Evolutionary conservation across 371 early-diverging fungal species (phyloP), one percentile per base, ranked within the genome.

Genomic region (Mortierella sp.): DNA sequence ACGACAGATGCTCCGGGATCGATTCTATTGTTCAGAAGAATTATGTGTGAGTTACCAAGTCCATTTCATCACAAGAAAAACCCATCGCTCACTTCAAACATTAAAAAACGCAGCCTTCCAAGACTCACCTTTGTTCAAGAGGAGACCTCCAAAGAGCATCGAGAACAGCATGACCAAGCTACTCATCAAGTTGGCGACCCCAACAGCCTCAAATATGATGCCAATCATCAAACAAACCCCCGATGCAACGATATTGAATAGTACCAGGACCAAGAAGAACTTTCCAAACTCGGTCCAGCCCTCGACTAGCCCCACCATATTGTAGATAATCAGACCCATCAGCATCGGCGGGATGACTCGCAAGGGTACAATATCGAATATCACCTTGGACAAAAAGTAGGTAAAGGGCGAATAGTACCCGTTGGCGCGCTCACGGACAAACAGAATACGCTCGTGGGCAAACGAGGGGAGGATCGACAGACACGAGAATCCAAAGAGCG

Each of bases 61-160:
- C 12, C 10, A 27, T n/a, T 27, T 29, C 29, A 58, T 29, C 21
- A 58, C 55, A 58, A 27, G 27, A 11, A 29, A 29, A 12, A 35
- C 35, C n/a, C 27, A 58, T 58, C 3, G 12, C 4, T 58, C 27
- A 12, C 11, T 12, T n/a, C 2, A 54, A 1, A 77, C 35, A 74
- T 70, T 1, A 35, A 55, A 71, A 48, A 48, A 51, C 49, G 4
- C 21, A 6, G 3, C 6, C 6, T 21, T 18, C 21, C 51, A 21
- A 38, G 38, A 41, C 60, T 76, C 63, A 82, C 77, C 83, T 88
- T 96, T 96, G 91, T 97, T 97, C 76, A 98, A 88, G 58, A 98
- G 89, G 8, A 97, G 91, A 7, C 98, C 98, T 16, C 97, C 96
- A 91, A 98, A 97, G 58, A 98, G 84, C 95, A 98, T 97, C 29